Evolutionary conservation across 129 eudicot genomes (phyloP).

Genomic region (Tagetes patula): DNA sequence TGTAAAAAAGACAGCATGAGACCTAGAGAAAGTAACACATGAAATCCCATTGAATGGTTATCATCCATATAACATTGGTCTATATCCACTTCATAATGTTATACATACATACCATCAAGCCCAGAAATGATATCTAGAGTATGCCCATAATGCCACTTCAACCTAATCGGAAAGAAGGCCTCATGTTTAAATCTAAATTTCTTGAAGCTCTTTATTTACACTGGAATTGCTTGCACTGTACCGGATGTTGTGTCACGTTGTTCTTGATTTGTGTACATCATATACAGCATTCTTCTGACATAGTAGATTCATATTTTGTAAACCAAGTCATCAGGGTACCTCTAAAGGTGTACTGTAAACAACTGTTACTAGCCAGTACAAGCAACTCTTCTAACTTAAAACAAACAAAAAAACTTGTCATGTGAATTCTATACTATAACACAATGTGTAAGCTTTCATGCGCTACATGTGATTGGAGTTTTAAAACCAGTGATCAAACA

Average conservation of each 20-base stretch:
- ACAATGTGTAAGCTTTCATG: background rate
- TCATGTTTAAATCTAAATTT: conserved; percentile 1
- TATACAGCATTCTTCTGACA: background rate
- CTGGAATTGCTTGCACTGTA: background rate
- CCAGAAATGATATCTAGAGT: conserved; percentile 10
- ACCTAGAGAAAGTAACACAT: conserved; percentile 17
- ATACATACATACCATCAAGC: conserved; percentile 5
- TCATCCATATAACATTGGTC: conserved; percentile 3
- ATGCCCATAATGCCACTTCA: background rate
- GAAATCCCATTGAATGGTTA: conserved; percentile 2
- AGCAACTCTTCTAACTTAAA: background rate
- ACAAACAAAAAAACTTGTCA: background rate
- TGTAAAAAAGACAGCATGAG: conserved; percentile 22
- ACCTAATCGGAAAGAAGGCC: background rate
- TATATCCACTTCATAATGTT: background rate
- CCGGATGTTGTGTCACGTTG: background rate
- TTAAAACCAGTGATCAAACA: background rate
- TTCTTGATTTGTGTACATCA: conserved; percentile 15
- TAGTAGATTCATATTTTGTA: background rate
- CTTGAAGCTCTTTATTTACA: background rate
- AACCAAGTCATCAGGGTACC: conserved; percentile 11
- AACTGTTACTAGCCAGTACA: conserved; percentile 3
- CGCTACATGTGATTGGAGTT: background rate
- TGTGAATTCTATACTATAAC: background rate
- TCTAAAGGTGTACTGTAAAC: background rate